Base-by-base conservation (phyloP, 805 yeast species). In the Henningerozyma blattae region DNA sequence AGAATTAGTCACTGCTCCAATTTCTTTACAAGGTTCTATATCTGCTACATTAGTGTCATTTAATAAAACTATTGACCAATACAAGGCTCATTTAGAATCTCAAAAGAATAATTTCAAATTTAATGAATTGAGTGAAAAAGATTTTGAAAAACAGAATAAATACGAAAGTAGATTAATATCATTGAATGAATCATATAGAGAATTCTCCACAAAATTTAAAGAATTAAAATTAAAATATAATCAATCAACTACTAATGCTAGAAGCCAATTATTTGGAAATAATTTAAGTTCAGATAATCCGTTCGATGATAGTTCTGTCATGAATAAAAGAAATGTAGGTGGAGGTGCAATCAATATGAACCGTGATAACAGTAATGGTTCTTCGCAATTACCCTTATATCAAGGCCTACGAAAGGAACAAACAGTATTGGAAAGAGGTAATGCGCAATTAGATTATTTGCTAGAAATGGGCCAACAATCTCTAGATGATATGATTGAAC, bases 381-480 rank as follows among this genome's bases (percentile, higher is more conserved):
- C 31, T 22, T 18, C 19, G 13, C 14, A 18, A 18, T 25, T 51
- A 17, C 48, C 58, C 7, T 30, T 73, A 48, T 68, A 65, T 39
- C 77, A 77, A 33, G 94, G 93, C 0, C 58, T 83, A 36, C 63
- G 68, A 41, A 72, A 77, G 41, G 97, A 91, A 48, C 68, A 67
- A 30, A 69, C 70, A 30, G 68, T 72, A 6, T 59, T 81, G 25
- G 67, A 68, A 22, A 64, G 82, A 36, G 86, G 94, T 0, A 75
- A 81, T 28, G 75, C 75, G 35, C 94, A 84, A 52, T 61, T 91
- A 40, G 98, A 91, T 52, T 85, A 83, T 43, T 84, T 91, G 28
- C 56, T 91, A 28, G 96, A 83, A 48, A 80, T 84, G 78, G 97
- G 96, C 2, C 73, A 80, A 39, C 69, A 70, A 32, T 84, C 95